Conservation (phyloP, 2,329 filamentous ascomycete species). For the Neoscytalidium dimidiatum region DNA sequence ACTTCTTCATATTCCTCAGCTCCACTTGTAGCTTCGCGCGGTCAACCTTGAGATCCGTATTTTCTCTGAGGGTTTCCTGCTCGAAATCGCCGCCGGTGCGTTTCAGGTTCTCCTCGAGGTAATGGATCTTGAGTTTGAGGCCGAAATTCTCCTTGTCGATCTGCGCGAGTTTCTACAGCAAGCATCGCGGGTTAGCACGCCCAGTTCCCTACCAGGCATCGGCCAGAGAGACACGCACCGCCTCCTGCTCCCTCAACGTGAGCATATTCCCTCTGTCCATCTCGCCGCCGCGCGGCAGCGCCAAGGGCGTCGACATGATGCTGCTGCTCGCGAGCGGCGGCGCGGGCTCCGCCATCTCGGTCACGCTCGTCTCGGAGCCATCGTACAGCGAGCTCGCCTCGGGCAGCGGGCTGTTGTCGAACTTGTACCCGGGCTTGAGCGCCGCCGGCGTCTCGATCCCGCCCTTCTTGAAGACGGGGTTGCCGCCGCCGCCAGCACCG, state of each 20-base stretch:
- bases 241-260: constrained; percentile 91
- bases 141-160: constrained; percentile 99
- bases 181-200: neutral
- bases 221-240: constrained; percentile 58
- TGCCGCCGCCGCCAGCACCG: constrained; percentile 35
- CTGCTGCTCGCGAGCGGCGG: constrained; percentile 79
- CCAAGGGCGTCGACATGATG: constrained; percentile 75
- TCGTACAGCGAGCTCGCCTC: constrained; percentile 70
- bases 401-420: constrained; percentile 74
- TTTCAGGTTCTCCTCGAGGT: constrained; percentile 84
- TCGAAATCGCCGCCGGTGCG: constrained; percentile 90
- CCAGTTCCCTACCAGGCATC: constrained; percentile 1
- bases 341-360: constrained; percentile 59
- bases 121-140: constrained; percentile 95
- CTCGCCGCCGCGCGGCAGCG: constrained; percentile 65
- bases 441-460: constrained; percentile 67
- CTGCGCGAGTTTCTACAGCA: constrained; percentile 71
- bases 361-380: constrained; percentile 17
- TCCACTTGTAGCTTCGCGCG: constrained; percentile 88
- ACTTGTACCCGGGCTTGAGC: constrained; percentile 61
- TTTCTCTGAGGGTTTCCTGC: constrained; percentile 85
- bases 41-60: constrained; percentile 93
- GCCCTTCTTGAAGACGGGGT: constrained; percentile 23
- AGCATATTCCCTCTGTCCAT: constrained; percentile 86
- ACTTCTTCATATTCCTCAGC: constrained; percentile 82